phyloP scores from a whole-genome alignment of 1,284 basidiomycete species.

The Trichosporon sp. region DNA sequence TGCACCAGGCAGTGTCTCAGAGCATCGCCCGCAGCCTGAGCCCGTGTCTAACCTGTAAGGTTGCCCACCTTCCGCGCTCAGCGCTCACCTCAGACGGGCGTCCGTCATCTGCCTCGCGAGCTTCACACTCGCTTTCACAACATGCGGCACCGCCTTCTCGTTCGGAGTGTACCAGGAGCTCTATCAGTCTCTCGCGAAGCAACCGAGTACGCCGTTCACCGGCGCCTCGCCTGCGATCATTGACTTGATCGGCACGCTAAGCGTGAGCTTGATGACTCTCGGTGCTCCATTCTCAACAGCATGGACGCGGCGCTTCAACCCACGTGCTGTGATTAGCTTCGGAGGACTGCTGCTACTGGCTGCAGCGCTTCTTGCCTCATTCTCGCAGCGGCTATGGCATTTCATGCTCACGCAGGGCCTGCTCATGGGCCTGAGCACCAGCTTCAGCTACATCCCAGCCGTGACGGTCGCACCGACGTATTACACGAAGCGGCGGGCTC shows the following conservation, averaged over 20 bases:
- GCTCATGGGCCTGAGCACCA: constrained; percentile 23
- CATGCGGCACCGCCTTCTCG: constrained; percentile 27
- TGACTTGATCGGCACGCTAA: constrained; percentile 28
- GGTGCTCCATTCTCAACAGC: constrained; percentile 21
- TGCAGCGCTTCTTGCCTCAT: constrained; percentile 19
- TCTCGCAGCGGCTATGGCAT: constrained; percentile 24
- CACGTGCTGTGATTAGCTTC: constrained; percentile 14
- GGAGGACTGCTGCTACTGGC: constrained; percentile 20
- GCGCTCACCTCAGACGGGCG: constrained; percentile 11
- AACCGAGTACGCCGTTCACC: constrained; percentile 22
- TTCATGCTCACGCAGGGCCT: constrained; percentile 30
- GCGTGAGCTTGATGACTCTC: constrained; percentile 27
- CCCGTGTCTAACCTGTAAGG: background rate
- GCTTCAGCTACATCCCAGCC: constrained; percentile 25
- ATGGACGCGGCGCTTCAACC: constrained; percentile 22
- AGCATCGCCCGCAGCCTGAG: too few relatives aligned
- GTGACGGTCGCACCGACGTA: constrained; percentile 28
- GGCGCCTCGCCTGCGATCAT: constrained; percentile 22
- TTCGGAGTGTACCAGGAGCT: constrained; percentile 32
- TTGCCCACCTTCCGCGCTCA: background rate
- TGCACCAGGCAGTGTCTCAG: too few relatives aligned
- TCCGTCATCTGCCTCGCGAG: constrained; percentile 14
- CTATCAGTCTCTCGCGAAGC: constrained; percentile 19
- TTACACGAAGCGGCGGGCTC: constrained; percentile 19
- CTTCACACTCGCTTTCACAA: constrained; percentile 22